Evolutionary conservation across 148 eudicot genomes (phyloP).

Genomic region (Polygonum aviculare): DNA sequence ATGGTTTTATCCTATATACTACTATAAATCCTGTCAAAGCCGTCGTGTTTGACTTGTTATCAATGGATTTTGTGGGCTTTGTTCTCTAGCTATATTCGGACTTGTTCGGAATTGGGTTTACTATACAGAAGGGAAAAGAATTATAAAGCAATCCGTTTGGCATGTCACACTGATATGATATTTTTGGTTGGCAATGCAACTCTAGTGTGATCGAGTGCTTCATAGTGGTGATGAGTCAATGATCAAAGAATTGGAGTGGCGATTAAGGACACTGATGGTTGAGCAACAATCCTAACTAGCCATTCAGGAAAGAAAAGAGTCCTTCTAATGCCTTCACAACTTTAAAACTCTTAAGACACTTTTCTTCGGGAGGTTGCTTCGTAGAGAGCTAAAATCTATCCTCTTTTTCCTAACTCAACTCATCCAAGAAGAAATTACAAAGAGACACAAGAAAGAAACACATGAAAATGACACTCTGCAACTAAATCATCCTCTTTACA

Average conservation of each 20-base stretch:
- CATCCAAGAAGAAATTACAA: background rate
- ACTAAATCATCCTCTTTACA: background rate
- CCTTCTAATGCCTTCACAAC: background rate
- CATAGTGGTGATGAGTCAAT: background rate
- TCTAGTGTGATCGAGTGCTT: background rate
- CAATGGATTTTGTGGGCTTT: too few species aligned
- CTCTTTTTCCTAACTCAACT: conserved; percentile 5
- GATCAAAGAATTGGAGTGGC: background rate
- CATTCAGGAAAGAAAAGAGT: background rate
- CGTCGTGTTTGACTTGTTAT: too few species aligned
- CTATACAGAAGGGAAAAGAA: too few species aligned
- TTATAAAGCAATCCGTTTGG: too few species aligned
- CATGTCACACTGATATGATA: too few species aligned
- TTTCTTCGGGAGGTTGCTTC: background rate
- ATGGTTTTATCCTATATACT: too few species aligned
- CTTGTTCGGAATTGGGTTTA: too few species aligned
- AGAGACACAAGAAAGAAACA: background rate
- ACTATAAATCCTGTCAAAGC: too few species aligned
- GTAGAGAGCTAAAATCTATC: background rate
- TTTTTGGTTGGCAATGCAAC: too few species aligned
- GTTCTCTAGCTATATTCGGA: too few species aligned
- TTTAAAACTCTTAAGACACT: background rate
- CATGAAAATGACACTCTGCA: background rate
- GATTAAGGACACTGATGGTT: background rate
- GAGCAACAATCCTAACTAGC: background rate